Conservation (phyloP, 108 stramenopile genomes). For the Stephanodiscus minutulus region DNA sequence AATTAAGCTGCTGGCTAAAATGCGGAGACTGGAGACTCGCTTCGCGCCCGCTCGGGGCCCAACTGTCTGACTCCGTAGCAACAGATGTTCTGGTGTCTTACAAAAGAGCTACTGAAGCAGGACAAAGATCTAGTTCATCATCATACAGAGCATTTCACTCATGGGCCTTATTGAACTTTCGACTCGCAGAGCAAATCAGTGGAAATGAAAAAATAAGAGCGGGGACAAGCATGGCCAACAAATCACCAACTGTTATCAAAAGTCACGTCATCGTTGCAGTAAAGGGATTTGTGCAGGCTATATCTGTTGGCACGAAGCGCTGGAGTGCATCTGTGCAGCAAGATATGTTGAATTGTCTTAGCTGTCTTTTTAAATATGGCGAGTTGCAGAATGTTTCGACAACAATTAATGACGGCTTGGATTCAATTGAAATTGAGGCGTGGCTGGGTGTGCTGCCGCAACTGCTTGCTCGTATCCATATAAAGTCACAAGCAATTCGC, state of each 20-base stretch:
- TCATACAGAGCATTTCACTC: constrained; percentile 95
- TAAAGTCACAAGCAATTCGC: constrained; percentile 71
- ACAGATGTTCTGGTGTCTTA: constrained; percentile 72
- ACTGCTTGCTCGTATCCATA: constrained; percentile 97
- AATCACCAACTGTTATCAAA: constrained; percentile 32
- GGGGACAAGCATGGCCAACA: not conserved
- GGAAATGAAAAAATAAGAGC: constrained; percentile 52
- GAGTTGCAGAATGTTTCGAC: constrained; percentile 74
- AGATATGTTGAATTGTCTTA: constrained; percentile 95
- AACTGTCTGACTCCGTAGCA: constrained; percentile 54
- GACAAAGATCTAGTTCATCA: constrained; percentile 35
- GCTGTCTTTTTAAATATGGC: constrained; percentile 95
- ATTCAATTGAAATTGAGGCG: constrained; percentile 81
- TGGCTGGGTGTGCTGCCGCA: constrained; percentile 99
- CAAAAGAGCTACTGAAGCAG: constrained; percentile 76
- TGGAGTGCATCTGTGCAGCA: constrained; percentile 96
- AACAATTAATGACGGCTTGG: constrained; percentile 75
- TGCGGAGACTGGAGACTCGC: constrained; percentile 87
- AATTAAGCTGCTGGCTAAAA: constrained; percentile 84
- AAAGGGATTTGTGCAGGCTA: constrained; percentile 90
- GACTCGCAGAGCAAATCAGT: constrained; percentile 84
- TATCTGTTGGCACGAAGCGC: constrained; percentile 88
- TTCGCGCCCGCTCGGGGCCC: constrained; percentile 26
- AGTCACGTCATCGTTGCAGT: constrained; percentile 88
- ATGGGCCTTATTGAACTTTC: constrained; percentile 98